phyloP scores from a whole-genome alignment of 148 eudicot genomes.

The Cornus suecica region DNA sequence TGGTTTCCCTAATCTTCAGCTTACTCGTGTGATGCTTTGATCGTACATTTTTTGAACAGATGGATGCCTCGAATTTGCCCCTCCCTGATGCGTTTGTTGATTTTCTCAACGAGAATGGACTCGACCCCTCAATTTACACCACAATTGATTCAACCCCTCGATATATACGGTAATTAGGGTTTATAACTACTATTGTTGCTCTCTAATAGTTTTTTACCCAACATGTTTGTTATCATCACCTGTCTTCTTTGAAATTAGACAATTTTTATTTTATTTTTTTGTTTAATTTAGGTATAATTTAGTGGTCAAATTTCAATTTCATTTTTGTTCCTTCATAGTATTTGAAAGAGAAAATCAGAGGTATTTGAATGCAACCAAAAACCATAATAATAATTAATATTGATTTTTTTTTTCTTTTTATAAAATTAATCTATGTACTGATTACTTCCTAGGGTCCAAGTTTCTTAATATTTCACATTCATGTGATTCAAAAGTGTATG shows the following conservation, averaged over 20 bases:
- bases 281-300: too few species aligned
- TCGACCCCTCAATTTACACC: constrained; percentile 69
- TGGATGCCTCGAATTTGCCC: constrained; percentile 25
- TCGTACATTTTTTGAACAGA: not conserved
- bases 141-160: constrained; percentile 59
- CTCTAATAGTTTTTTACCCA: not conserved
- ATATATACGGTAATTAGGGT: constrained; percentile 56
- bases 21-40: not conserved
- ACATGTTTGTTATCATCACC: not conserved
- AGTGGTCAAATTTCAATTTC: not conserved
- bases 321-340: too few species aligned
- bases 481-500: too few species aligned
- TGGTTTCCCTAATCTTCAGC: not conserved
- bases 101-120: constrained; percentile 63
- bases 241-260: not conserved
- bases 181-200: not conserved
- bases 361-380: too few species aligned
- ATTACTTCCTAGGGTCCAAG: too few species aligned
- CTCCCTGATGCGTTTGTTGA: constrained; percentile 77
- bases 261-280: not conserved
- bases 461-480: too few species aligned
- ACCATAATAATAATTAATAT: too few species aligned
- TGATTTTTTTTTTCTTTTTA: too few species aligned
- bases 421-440: too few species aligned
- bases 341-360: too few species aligned